These are phyloP conservation scores for Vigna hirtella DNA, from an alignment of 306 rosid species.

Conservation along the genomic window DNA sequence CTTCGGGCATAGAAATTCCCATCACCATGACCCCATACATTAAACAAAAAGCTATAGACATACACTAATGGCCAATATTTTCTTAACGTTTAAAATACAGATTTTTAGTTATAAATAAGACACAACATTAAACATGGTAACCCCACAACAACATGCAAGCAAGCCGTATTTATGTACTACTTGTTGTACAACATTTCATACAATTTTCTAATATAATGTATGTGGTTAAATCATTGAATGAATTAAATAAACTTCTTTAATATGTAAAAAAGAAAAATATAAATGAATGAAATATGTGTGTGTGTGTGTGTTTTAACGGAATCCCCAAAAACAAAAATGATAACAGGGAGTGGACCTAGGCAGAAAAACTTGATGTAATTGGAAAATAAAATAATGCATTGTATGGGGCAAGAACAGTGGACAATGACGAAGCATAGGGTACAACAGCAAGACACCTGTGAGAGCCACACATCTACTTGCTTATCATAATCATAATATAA, in stretches of 20 bases:
- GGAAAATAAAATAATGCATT: slow-evolving; percentile 20
- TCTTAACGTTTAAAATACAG: neutral
- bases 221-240: neutral
- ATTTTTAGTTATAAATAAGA: neutral
- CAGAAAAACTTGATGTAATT: neutral
- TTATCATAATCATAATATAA: neutral
- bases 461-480: slow-evolving; percentile 5
- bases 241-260: neutral
- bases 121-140: neutral
- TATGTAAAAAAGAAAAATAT: too few species aligned
- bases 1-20: neutral
- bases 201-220: neutral
- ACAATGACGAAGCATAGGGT: slow-evolving; percentile 37
- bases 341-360: neutral
- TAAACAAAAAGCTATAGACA: neutral
- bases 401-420: neutral
- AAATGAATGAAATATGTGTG: too few species aligned
- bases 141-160: neutral
- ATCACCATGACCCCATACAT: neutral
- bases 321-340: neutral
- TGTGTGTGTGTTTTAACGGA: neutral
- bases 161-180: neutral
- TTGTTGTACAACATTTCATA: neutral
- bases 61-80: neutral
- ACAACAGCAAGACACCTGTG: slow-evolving; percentile 51